Evolutionary conservation across 2,329 filamentous ascomycete species (phyloP).

Genomic region (Ceratocystis smalleyi): DNA sequence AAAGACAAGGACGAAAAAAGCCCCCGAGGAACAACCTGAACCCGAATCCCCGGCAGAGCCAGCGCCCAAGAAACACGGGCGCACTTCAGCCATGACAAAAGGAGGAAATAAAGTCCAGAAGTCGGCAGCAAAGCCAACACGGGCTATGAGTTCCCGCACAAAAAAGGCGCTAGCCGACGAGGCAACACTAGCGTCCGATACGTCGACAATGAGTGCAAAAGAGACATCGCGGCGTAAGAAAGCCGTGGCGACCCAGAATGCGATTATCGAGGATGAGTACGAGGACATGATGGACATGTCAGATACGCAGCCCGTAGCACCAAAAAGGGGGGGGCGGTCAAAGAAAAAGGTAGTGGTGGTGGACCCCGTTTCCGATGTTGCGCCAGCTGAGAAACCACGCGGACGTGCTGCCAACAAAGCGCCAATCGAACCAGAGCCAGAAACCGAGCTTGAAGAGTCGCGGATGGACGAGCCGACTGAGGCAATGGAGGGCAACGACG

Average conservation of each 20-base stretch:
- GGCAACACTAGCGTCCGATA: not conserved
- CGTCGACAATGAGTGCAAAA: not conserved
- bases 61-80: conserved; percentile 6
- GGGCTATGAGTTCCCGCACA: not conserved
- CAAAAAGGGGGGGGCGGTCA: not conserved
- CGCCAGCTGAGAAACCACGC: not conserved
- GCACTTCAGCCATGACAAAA: not conserved
- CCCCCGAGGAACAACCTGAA: not conserved
- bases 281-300: not conserved
- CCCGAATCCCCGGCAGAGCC: not conserved
- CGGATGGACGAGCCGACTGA: conserved; percentile 5
- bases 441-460: not conserved
- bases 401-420: not conserved
- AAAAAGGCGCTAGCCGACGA: conserved; percentile 5
- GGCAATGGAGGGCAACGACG: not conserved
- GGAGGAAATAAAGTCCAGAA: conserved; percentile 11
- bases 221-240: not conserved
- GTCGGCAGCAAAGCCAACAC: conserved; percentile 1
- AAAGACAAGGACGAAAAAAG: conserved; percentile 5
- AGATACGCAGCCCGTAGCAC: not conserved
- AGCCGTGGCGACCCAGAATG: not conserved
- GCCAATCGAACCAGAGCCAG: not conserved
- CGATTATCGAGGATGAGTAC: not conserved
- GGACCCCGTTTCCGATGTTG: not conserved
- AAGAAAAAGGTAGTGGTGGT: not conserved